Conservation (phyloP, 208 protist genomes). For the Tritrichomonas foetus region DNA sequence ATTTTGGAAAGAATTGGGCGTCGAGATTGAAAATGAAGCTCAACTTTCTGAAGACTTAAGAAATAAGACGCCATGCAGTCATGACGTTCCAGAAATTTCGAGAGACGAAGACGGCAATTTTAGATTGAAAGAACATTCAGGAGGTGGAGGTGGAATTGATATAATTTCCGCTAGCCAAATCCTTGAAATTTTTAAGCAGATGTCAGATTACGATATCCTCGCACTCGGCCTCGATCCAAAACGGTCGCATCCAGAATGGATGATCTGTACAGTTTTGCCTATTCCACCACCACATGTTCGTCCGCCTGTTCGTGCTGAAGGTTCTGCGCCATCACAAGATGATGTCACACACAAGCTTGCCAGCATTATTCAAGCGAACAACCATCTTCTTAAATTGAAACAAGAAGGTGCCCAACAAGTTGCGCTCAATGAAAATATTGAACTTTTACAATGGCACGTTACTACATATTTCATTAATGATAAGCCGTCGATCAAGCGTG, state of each 20-base stretch:
- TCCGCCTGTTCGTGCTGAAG: conserved; percentile 80
- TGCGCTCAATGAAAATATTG: conserved; percentile 69
- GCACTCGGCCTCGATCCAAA: conserved; percentile 73
- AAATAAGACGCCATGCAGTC: background rate
- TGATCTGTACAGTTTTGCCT: conserved; percentile 84
- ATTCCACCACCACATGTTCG: conserved; percentile 92
- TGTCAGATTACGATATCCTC: conserved; percentile 67
- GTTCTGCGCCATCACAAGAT: conserved; percentile 65
- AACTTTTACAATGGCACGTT: conserved; percentile 88
- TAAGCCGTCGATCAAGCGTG: conserved; percentile 75
- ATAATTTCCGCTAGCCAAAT: conserved; percentile 59
- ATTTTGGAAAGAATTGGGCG: conserved; percentile 41
- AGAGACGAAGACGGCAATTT: background rate
- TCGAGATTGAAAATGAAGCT: conserved; percentile 52
- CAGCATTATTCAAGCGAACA: conserved; percentile 91
- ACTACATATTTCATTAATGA: conserved; percentile 95
- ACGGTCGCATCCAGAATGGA: conserved; percentile 71
- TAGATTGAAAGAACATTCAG: background rate
- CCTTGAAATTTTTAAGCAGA: conserved; percentile 65
- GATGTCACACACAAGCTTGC: conserved; percentile 93
- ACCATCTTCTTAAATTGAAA: conserved; percentile 72
- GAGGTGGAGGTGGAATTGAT: conserved; percentile 15
- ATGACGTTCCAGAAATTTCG: background rate
- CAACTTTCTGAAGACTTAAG: background rate
- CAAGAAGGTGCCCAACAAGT: conserved; percentile 70